phyloP scores from a whole-genome alignment of 257 asterid genomes.

The Ajuga chamaepitys region DNA sequence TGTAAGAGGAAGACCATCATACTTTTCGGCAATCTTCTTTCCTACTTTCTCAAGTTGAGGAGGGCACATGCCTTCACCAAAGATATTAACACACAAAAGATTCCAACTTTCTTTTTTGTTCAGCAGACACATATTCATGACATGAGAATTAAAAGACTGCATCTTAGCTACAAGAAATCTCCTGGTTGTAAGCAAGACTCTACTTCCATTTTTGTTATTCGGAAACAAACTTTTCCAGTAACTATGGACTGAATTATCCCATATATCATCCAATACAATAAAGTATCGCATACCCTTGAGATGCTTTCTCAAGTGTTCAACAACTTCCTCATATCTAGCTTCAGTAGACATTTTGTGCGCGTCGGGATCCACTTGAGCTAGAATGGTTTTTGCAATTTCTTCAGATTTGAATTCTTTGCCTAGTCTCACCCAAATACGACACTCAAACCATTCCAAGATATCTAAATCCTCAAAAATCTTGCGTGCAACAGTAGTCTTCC shows the following conservation, averaged over 20 bases:
- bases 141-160: background rate
- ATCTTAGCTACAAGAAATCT: background rate
- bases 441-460: too few species aligned
- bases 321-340: background rate
- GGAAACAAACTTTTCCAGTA: background rate
- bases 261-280: constrained; percentile 28
- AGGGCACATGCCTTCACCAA: too few species aligned
- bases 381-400: too few species aligned
- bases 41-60: too few species aligned
- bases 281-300: constrained; percentile 19
- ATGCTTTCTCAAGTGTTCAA: background rate
- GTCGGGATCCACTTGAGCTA: background rate
- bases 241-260: background rate
- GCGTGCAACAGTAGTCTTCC: too few species aligned
- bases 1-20: too few species aligned
- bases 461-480: too few species aligned
- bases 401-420: too few species aligned
- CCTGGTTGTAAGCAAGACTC: constrained; percentile 25
- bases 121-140: background rate
- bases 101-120: too few species aligned
- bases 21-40: too few species aligned
- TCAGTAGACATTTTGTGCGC: background rate
- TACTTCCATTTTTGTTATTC: constrained; percentile 9
- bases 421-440: too few species aligned
- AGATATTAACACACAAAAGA: too few species aligned